Base-by-base conservation (phyloP, 2,329 filamentous ascomycete species). In the Talaromyces sp. region DNA sequence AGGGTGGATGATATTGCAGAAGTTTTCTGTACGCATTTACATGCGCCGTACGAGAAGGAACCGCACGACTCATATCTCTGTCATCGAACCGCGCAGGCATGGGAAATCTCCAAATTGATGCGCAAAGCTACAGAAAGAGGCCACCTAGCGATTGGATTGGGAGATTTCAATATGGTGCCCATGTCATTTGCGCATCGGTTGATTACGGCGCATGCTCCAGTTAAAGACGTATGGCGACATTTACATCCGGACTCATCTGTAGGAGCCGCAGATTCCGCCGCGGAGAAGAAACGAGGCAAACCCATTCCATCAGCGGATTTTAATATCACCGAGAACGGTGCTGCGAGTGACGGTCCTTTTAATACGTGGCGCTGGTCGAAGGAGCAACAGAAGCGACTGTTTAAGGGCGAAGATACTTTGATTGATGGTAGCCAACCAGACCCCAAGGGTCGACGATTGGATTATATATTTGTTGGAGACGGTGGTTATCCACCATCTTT, bases 91-190 rank as follows among this genome's bases (percentile, higher is more conserved):
- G 90, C 94, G 3, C 94, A 99, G 80, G 90, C 93, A 59, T 99
- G 95, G 95, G 91, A 97, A 75, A 91, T 97, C 65, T 86, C 93
- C 62, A 97, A 96, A 77, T 83, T 97, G 52, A 90, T 97, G 80
- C 88, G 91, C 58, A 90, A 87, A 65, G 93, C 94, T 52, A 85
- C 88, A 1, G 90, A 93, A 70, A 84, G 90, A 14, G 92, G 93
- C 7, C 91, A 94, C 75, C 83, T 98, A 35, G 93, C 93, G 60
- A 82, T 98, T 50, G 93, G 89, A 6, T 81, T 97, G 62, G 95
- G 95, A 31, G 95, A 98, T 80, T 97, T 98, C 81, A 98, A 98
- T 79, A 96, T 97, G 90, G 82, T 92, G n/a, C 95, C 95, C 0
- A 79, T 90, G 47, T 96, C 92, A 31, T 86, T 97, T 67, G 89